Base-by-base conservation (phyloP, 805 yeast species). In the Candida stauntonica region DNA sequence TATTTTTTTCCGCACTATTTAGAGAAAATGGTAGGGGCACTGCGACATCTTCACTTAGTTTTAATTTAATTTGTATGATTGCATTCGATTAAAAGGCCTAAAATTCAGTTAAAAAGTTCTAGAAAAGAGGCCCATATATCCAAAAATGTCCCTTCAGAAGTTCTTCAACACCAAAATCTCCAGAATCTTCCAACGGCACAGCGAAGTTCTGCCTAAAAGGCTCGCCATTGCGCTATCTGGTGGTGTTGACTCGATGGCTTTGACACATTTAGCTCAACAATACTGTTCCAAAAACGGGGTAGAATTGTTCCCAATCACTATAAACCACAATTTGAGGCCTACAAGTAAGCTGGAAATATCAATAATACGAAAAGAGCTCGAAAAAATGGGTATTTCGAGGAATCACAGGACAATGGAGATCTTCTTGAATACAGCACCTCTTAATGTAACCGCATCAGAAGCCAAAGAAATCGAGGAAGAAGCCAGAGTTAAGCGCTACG, bases 221-320 rank as follows among this genome's bases (percentile, higher is more conserved):
- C 40, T 76, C 0, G 75, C 67, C 5, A 57, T 85, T 14, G 87
- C 88, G 0, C 69, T 85, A 1, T 79, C 87, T 13, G 95, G 95
- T 1, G 94, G 94, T 1, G 87, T 81, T 0, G 94, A 85, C 54
- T 84, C 93, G 1, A 78, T 84, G 77, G 79, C 84, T 12, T 56
- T 85, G 31, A 67, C 83, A 0, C 70, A 70, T 46, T 61, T 82
- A 15, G 55, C 80, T 5, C 44, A 63, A 1, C 56, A 61, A 18
- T 72, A 63, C 47, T 59, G 65, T 9, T 40, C 36, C 3, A 36
- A 43, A 3, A 44, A 61, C 33, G 50, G 58, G 6, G 45, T 73
- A 15, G 38, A 59, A 17, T 55, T 78, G 1, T 57, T 59, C 36
- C 86, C 87, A 3, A 64, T 81, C 26, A 80, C 89, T 0, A 72